Evolutionary conservation across 345 rosid species (phyloP).

Genomic region (Cardamine chenopodiifolia): DNA sequence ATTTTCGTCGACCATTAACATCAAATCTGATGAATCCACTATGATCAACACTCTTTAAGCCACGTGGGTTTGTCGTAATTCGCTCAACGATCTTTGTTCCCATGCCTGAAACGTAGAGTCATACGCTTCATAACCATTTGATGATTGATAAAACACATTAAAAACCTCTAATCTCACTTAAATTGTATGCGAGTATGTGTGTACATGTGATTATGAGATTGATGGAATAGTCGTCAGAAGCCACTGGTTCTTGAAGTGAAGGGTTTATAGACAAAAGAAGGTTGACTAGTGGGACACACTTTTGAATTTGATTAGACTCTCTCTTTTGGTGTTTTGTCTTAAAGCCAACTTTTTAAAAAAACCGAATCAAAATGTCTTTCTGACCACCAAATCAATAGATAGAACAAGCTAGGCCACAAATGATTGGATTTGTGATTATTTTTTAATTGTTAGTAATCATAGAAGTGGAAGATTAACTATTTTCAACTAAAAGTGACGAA

Average conservation of each 20-base stretch:
- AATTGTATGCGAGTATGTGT: not conserved
- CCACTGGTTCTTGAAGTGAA: constrained; percentile 41
- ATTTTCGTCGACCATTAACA: constrained; percentile 53
- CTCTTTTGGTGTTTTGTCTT: constrained; percentile 31
- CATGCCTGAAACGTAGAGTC: constrained; percentile 64
- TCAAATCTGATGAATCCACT: constrained; percentile 37
- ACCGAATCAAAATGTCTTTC: constrained; percentile 30
- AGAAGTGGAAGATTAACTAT: not conserved
- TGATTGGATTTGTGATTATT: not conserved
- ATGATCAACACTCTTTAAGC: constrained; percentile 42
- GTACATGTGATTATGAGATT: constrained; percentile 25
- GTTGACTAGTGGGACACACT: constrained; percentile 42
- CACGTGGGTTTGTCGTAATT: constrained; percentile 41
- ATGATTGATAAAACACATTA: constrained; percentile 5
- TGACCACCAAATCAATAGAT: constrained; percentile 9
- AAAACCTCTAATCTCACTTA: constrained; percentile 14
- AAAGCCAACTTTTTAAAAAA: constrained; percentile 2
- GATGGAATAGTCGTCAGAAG: constrained; percentile 44
- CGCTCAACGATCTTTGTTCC: constrained; percentile 63
- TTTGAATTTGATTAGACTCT: constrained; percentile 32
- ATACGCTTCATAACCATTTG: constrained; percentile 25
- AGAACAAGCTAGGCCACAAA: constrained; percentile 8
- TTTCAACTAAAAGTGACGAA: not conserved
- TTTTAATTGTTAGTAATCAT: not conserved
- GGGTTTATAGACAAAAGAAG: constrained; percentile 40